phyloP scores from a whole-genome alignment of 257 asterid genomes.

The Solanum chmielewskii region DNA sequence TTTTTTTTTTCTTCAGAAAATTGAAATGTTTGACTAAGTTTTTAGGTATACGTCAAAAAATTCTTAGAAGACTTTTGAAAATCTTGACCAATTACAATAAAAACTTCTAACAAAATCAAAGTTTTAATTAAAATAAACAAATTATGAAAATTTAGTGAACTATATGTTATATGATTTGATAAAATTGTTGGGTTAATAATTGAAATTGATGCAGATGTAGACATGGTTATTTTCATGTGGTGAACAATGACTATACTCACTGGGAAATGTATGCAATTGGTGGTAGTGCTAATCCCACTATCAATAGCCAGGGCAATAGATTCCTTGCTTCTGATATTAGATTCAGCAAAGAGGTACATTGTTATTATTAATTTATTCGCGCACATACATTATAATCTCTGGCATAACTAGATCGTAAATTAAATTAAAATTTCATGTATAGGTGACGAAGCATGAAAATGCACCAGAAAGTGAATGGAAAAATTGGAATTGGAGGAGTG shows the following conservation, averaged over 20 bases:
- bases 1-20: not conserved
- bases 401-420: not conserved
- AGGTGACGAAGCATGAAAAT: conserved; percentile 57
- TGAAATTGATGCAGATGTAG: conserved; percentile 45
- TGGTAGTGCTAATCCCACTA: conserved; percentile 80
- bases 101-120: too few relatives aligned
- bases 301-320: conserved; percentile 80
- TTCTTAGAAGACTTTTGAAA: not conserved
- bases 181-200: not conserved
- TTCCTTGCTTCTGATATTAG: conserved; percentile 53
- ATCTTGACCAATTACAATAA: not conserved
- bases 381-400: not conserved
- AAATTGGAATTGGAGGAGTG: conserved; percentile 57
- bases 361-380: not conserved
- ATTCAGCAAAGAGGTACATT: conserved; percentile 42
- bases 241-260: conserved; percentile 82
- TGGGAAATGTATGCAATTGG: conserved; percentile 97
- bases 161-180: not conserved
- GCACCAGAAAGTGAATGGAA: conserved; percentile 49
- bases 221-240: conserved; percentile 84
- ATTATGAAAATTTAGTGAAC: not conserved
- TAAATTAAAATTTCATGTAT: too few relatives aligned
- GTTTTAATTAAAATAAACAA: not conserved
- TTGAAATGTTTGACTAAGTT: not conserved
- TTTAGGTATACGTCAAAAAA: too few relatives aligned